phyloP scores from a whole-genome alignment of 768 basidiomycete species.

The Pisolithus tinctorius region DNA sequence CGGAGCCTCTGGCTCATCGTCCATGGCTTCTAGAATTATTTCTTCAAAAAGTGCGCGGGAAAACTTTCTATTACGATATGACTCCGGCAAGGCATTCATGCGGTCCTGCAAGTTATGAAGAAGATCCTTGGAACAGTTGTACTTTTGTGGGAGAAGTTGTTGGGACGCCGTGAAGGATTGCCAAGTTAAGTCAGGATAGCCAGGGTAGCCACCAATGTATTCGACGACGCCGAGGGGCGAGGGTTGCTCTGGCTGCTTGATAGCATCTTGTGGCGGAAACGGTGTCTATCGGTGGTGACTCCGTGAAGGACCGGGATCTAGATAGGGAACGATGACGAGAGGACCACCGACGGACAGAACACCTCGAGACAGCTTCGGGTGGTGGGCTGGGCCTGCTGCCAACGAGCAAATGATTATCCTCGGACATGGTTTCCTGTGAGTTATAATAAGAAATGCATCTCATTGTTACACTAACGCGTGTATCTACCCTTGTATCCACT shows the following conservation, averaged over 20 bases:
- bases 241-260: not conserved
- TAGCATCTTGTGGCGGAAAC: not conserved
- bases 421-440: not conserved
- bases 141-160: constrained; percentile 14
- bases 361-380: not conserved
- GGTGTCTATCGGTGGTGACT: not conserved
- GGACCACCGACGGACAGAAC: not conserved
- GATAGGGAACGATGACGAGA: not conserved
- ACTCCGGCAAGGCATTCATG: constrained; percentile 45
- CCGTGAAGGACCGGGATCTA: not conserved
- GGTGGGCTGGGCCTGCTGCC: not conserved
- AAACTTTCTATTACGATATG: constrained; percentile 34
- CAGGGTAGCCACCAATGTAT: constrained; percentile 5
- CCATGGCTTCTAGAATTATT: constrained; percentile 54
- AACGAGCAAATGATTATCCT: not conserved
- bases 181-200: constrained; percentile 19
- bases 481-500: not conserved
- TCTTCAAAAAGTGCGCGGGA: constrained; percentile 55
- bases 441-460: not conserved
- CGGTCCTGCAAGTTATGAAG: constrained; percentile 59
- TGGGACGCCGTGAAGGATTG: constrained; percentile 11
- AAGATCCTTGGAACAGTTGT: constrained; percentile 41
- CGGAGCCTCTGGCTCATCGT: constrained; percentile 66
- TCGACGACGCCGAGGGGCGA: not conserved
- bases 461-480: not conserved